phyloP scores from a whole-genome alignment of 2,329 filamentous ascomycete species.

The Cladosporium sphaerospermum region DNA sequence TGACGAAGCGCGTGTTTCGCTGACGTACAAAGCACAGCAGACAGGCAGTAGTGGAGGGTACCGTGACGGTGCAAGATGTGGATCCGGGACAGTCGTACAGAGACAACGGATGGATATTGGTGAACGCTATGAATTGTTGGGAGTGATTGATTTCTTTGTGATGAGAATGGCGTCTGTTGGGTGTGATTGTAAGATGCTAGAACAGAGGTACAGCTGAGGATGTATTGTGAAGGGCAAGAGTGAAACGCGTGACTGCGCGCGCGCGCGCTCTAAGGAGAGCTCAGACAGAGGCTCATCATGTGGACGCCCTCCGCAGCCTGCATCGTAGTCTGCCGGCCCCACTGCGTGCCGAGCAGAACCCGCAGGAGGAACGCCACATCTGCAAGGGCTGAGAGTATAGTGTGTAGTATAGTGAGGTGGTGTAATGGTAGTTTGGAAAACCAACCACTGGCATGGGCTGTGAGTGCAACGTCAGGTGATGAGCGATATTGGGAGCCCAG shows the following conservation, averaged over 20 bases:
- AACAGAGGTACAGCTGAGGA: constrained; percentile 7
- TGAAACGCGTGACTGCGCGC: background rate
- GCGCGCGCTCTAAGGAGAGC: background rate
- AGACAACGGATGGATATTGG: no score
- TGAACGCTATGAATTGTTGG: background rate
- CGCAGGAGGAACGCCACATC: background rate
- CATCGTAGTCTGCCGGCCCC: constrained; percentile 3
- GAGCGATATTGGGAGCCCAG: no score
- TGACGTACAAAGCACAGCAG: background rate
- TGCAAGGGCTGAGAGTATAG: no score
- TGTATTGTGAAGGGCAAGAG: background rate
- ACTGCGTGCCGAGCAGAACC: constrained; percentile 2
- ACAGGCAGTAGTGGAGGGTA: constrained; percentile 1
- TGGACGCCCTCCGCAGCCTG: constrained; percentile 4
- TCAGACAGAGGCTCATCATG: constrained; percentile 3
- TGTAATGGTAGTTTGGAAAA: no score
- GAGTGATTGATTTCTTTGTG: constrained; percentile 8
- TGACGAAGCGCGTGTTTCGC: background rate
- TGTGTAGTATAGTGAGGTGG: no score
- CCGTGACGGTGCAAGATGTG: background rate
- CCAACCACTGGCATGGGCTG: no score
- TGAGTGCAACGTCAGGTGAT: no score
- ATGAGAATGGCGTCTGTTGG: background rate
- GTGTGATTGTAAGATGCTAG: constrained; percentile 4
- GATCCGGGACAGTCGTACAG: no score